A percentile compares a stretch with the other conserved stretches of the same genome.
phyloP scores from a whole-genome alignment of 2,329 filamentous ascomycete species.

The Tolypocladium paradoxum region DNA sequence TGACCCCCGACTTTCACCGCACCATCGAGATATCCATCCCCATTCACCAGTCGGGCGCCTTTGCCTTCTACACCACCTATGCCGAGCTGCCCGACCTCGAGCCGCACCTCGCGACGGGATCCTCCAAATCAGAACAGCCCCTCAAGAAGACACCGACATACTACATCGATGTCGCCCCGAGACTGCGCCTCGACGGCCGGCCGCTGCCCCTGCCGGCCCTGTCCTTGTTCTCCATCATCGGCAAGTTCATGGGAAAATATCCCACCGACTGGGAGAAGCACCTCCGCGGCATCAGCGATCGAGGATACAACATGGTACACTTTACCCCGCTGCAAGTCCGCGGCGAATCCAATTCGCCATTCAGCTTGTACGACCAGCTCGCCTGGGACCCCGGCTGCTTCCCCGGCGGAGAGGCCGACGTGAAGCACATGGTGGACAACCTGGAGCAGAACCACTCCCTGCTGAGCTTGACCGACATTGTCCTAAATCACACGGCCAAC shows the following conservation, averaged over 20 bases:
- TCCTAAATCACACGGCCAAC: constrained; percentile 95
- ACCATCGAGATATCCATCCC: constrained; percentile 84
- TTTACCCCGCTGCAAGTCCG: constrained; percentile 89
- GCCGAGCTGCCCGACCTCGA: constrained; percentile 65
- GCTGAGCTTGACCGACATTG: constrained; percentile 86
- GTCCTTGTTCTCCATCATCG: constrained; percentile 86
- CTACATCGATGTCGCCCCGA: constrained; percentile 90
- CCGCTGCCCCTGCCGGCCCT: constrained; percentile 76
- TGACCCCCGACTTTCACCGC: constrained; percentile 86
- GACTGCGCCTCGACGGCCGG: constrained; percentile 60
- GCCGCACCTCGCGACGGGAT: constrained; percentile 13
- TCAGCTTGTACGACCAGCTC: constrained; percentile 91
- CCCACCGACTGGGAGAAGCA: constrained; percentile 85
- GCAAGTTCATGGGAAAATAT: constrained; percentile 96
- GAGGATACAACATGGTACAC: constrained; percentile 98
- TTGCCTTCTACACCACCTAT: constrained; percentile 90
- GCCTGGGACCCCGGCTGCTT: constrained; percentile 76
- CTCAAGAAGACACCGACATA: constrained; percentile 61
- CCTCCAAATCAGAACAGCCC: constrained; percentile 28
- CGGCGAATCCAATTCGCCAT: constrained; percentile 88
- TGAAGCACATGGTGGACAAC: constrained; percentile 63
- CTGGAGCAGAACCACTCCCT: constrained; percentile 80
- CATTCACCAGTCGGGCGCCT: constrained; percentile 73
- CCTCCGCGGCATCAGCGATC: constrained; percentile 72
- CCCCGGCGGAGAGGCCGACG: constrained; percentile 72